phyloP scores from a whole-genome alignment of 805 yeast genomes.

The Yamadazyma ubonensis region DNA sequence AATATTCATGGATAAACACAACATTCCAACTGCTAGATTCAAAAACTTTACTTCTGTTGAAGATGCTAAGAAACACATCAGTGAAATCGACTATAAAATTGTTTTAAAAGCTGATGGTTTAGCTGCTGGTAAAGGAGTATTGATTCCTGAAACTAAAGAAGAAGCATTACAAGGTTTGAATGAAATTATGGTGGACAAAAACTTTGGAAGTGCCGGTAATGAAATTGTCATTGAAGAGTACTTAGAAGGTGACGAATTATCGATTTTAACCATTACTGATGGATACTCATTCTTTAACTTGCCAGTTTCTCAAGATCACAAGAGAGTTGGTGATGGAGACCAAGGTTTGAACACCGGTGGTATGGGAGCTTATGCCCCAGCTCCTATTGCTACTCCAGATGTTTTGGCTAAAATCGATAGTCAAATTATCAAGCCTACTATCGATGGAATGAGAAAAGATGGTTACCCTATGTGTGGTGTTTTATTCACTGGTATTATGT shows the following conservation, averaged over 20 bases:
- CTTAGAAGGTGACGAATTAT: conserved; percentile 94
- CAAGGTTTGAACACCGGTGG: conserved; percentile 97
- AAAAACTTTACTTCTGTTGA: conserved; percentile 76
- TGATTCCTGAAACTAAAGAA: conserved; percentile 79
- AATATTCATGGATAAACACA: conserved; percentile 87
- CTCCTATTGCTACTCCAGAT: conserved; percentile 86
- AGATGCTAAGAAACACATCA: conserved; percentile 70
- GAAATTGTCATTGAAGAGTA: conserved; percentile 92
- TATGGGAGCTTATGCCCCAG: conserved; percentile 99
- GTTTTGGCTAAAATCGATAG: conserved; percentile 68
- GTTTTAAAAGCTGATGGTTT: conserved; percentile 97
- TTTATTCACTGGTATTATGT: conserved; percentile 91
- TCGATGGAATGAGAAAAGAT: conserved; percentile 94
- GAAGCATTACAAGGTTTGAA: conserved; percentile 85
- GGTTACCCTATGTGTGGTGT: conserved; percentile 96
- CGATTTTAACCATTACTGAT: conserved; percentile 87
- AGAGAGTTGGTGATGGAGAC: conserved; percentile 91
- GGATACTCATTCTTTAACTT: conserved; percentile 88
- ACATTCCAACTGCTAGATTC: conserved; percentile 92
- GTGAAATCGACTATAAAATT: conserved; percentile 63
- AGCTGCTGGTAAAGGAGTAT: conserved; percentile 98
- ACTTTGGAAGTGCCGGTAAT: conserved; percentile 92
- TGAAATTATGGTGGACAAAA: conserved; percentile 84
- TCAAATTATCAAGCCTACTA: conserved; percentile 82
- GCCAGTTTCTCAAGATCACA: conserved; percentile 98